Conservation (phyloP, 129 eudicot genomes). For the Cynara cardunculus region DNA sequence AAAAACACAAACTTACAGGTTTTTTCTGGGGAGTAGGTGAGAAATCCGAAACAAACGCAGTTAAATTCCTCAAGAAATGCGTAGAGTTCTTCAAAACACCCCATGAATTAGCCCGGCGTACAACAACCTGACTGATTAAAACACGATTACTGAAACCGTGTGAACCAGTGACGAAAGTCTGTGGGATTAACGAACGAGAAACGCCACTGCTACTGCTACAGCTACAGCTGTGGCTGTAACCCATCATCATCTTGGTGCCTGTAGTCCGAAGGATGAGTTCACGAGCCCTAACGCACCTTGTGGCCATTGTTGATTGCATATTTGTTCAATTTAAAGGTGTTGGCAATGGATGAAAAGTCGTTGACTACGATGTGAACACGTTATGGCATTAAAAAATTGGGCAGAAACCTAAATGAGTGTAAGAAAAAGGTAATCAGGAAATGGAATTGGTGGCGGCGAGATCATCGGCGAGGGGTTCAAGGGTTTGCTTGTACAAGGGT, state of each 20-base stretch:
- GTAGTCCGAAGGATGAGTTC: constrained; percentile 24
- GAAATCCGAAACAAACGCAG: constrained; percentile 57
- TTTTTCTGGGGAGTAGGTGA: constrained; percentile 41
- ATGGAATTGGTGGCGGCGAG: constrained; percentile 19
- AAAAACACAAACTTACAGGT: constrained; percentile 30
- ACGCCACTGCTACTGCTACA: not conserved
- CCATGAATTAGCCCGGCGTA: constrained; percentile 29
- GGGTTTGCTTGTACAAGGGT: not conserved
- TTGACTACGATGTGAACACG: constrained; percentile 34
- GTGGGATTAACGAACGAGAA: constrained; percentile 5
- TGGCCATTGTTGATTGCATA: constrained; percentile 52
- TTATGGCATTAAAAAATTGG: constrained; percentile 1
- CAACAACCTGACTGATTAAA: constrained; percentile 16
- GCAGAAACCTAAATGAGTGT: constrained; percentile 18
- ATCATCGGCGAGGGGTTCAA: constrained; percentile 14
- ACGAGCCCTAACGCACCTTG: constrained; percentile 36
- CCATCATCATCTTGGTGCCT: constrained; percentile 12
- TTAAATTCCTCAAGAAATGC: constrained; percentile 29
- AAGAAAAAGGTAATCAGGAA: not conserved
- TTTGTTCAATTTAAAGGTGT: constrained; percentile 9
- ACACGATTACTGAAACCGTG: constrained; percentile 12
- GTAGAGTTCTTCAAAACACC: constrained; percentile 35
- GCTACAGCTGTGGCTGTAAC: constrained; percentile 17
- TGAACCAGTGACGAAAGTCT: constrained; percentile 6
- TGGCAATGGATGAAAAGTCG: constrained; percentile 12